These are phyloP conservation scores for Selenicereus undatus DNA, from an alignment of 148 eudicot species.

Conservation along the genomic window DNA sequence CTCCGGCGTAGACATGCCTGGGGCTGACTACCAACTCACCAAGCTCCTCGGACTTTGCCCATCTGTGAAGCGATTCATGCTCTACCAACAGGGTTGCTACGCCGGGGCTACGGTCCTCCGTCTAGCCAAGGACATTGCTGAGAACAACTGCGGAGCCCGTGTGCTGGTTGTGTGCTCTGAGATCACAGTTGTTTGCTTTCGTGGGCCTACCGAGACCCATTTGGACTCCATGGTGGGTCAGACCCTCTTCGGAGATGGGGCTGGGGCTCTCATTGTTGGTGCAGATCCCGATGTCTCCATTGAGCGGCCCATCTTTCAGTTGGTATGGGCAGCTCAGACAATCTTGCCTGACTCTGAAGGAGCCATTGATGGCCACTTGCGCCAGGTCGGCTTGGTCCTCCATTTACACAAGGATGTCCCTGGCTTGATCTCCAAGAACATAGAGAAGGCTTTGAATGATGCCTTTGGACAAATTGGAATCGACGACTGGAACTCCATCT, in stretches of 20 bases:
- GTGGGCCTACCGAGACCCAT: constrained; percentile 21
- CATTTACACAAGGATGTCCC: not conserved
- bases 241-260: constrained; percentile 22
- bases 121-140: constrained; percentile 23
- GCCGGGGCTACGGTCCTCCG: constrained; percentile 27
- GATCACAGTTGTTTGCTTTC: constrained; percentile 20
- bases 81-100: constrained; percentile 32
- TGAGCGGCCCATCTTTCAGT: constrained; percentile 15
- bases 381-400: not conserved
- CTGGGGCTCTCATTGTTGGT: constrained; percentile 19
- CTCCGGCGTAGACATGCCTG: constrained; percentile 35
- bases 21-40: constrained; percentile 31
- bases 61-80: constrained; percentile 22
- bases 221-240: constrained; percentile 23
- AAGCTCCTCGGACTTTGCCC: constrained; percentile 33
- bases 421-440: not conserved
- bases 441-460: not conserved
- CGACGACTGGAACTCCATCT: not conserved
- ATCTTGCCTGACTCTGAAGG: constrained; percentile 15
- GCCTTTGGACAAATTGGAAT: not conserved
- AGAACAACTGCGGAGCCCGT: constrained; percentile 21
- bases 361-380: not conserved
- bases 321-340: constrained; percentile 15
- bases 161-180: constrained; percentile 20
- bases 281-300: constrained; percentile 17